Evolutionary conservation across 768 basidiomycete species (phyloP), one percentile per base, ranked within the genome.

Genomic region (Auricularia sp.): DNA sequence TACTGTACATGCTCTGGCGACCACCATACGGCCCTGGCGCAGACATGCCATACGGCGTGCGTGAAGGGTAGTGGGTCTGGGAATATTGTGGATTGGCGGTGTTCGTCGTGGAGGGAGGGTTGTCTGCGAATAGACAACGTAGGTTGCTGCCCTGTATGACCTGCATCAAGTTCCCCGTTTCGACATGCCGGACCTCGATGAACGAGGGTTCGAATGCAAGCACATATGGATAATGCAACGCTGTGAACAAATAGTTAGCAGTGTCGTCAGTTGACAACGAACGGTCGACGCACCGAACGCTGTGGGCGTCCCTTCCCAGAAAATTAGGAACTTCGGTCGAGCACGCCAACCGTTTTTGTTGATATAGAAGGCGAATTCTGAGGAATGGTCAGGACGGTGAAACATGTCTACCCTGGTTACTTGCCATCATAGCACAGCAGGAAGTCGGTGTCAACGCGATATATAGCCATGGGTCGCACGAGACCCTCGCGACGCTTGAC

Each of bases 291-390:
- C 73, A 97, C 96, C 97, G 71, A 99, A 98, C 43, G 90, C 88
- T 4, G 92, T 91, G 0, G 97, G 97, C 54, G 80, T 81, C 8
- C 97, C 97, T 75, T 98, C 96, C 97, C 97, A 99, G 67, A 91
- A 83, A 14, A 98, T 91, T 83, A 95, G 91, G 80, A 98, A 98
- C 64, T 92, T 87, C 67, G 85, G 88, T 62, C 91, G 80, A 61
- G 95, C 92, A 66, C 93, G 81, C 79, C 93, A 90, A 2, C 97
- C 97, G 67, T 87, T 95, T 79, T 91, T 93, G 76, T 98, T 96
- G 68, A 99, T 94, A 74, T 98, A 98, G 73, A 99, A 98, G 0
- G 97, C 97, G 73, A 98, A 99, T 77, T 98, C 97, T 97, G 69
- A 42, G 44, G 63, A 43, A 61, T 29, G 29, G n/a, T 65, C n/a